Evolutionary conservation across 768 basidiomycete genomes (phyloP).

Genomic region (Calocybe cyanea): DNA sequence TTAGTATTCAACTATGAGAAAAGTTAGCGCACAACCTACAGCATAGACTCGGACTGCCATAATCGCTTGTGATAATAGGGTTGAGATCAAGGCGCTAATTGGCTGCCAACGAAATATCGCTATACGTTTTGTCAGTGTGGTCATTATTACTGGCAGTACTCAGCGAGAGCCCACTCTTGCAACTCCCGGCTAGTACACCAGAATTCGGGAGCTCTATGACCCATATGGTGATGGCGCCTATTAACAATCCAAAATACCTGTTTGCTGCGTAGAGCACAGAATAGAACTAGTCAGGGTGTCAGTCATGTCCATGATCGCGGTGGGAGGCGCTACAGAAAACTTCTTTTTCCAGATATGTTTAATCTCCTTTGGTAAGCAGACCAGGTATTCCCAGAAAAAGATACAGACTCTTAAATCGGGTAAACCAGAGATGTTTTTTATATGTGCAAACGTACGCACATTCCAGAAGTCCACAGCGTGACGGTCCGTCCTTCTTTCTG

Average conservation of each 20-base stretch:
- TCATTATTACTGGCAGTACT: not conserved
- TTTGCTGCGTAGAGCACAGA: conserved; percentile 18
- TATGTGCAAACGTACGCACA: conserved; percentile 11
- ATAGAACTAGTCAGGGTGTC: conserved; percentile 9
- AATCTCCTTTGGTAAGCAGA: conserved; percentile 23
- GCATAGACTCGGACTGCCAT: conserved; percentile 22
- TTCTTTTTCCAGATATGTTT: conserved; percentile 21
- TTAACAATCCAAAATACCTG: conserved; percentile 22
- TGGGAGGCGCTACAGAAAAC: conserved; percentile 13
- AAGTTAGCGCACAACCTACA: conserved; percentile 8
- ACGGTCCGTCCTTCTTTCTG: conserved; percentile 20
- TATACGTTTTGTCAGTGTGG: not conserved
- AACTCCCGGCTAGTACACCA: conserved; percentile 12
- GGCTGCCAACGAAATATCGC: conserved; percentile 21
- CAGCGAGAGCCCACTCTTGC: conserved; percentile 12
- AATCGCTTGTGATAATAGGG: conserved; percentile 22
- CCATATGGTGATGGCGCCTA: conserved; percentile 13
- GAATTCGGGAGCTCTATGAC: conserved; percentile 15
- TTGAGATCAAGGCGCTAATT: conserved; percentile 21
- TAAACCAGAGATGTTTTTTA: not conserved
- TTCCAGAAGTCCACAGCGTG: conserved; percentile 21
- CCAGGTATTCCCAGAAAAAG: conserved; percentile 24
- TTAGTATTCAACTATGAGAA: too few species aligned
- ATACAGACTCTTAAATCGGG: conserved; percentile 20
- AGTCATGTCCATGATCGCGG: not conserved